phyloP scores from a whole-genome alignment of 2,329 filamentous ascomycete genomes.

The Colletotrichum nymphaeae region DNA sequence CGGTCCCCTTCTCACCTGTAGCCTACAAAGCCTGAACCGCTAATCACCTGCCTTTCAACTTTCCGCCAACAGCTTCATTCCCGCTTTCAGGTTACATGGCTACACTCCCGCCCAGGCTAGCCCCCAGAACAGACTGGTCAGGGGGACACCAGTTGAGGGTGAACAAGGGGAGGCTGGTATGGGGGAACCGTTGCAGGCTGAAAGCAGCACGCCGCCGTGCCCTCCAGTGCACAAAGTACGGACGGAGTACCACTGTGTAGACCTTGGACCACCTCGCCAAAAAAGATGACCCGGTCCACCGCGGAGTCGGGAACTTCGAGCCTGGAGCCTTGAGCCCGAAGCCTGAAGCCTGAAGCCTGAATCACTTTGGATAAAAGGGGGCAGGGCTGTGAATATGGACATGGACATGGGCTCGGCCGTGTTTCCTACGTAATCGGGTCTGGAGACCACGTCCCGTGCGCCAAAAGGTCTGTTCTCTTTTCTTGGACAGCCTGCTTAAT shows the following conservation, averaged over 20 bases:
- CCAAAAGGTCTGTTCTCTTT: conserved; percentile 25
- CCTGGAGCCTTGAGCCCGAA: neutral
- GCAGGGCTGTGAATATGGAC: neutral
- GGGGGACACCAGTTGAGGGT: conserved; percentile 6
- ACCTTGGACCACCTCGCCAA: neutral
- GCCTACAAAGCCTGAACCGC: neutral
- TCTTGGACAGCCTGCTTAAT: neutral
- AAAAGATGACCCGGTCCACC: neutral
- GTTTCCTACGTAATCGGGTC: conserved; percentile 17
- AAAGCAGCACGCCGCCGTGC: conserved; percentile 1
- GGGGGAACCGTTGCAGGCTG: conserved; percentile 28
- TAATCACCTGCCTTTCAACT: neutral
- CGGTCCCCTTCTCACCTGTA: neutral
- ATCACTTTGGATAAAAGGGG: neutral
- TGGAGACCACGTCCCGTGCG: conserved; percentile 16
- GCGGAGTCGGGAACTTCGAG: conserved; percentile 14
- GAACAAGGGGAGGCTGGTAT: conserved; percentile 30
- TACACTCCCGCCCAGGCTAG: conserved; percentile 12
- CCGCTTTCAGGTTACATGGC: conserved; percentile 24
- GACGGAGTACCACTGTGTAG: neutral
- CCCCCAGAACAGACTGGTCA: conserved; percentile 28
- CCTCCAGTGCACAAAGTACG: too few species aligned
- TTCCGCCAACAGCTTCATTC: neutral
- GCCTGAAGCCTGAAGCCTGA: conserved; percentile 16
- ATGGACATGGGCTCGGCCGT: neutral